Conservation (phyloP, 352 stramenopile species). For the Globisporangium iwayamae region DNA sequence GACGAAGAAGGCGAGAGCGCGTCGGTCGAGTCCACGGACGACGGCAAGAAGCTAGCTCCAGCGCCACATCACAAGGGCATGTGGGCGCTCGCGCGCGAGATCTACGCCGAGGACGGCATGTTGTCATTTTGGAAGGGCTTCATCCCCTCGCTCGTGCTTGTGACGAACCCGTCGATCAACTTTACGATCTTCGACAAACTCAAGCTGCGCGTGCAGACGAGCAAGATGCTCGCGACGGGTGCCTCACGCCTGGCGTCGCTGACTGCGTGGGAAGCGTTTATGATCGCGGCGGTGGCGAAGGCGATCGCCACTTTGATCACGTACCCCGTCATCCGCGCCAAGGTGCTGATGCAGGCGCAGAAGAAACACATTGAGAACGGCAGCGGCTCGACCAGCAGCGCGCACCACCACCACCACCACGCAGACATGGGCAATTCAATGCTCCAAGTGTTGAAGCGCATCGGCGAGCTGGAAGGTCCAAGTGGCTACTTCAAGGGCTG, state of each 20-base stretch:
- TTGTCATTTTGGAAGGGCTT: conserved; percentile 87
- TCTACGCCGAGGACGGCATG: conserved; percentile 69
- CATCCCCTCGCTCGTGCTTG: conserved; percentile 82
- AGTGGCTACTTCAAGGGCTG: conserved; percentile 74
- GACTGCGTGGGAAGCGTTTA: conserved; percentile 72
- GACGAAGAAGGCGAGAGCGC: conserved; percentile 28
- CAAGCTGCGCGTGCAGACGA: conserved; percentile 61
- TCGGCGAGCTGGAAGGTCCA: conserved; percentile 55
- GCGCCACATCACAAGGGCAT: conserved; percentile 32
- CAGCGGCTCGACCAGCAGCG: neutral
- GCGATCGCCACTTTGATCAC: conserved; percentile 80
- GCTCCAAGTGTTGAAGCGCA: conserved; percentile 62
- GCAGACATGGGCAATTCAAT: conserved; percentile 54
- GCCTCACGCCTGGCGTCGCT: conserved; percentile 41
- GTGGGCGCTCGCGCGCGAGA: conserved; percentile 43
- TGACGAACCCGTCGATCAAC: conserved; percentile 88
- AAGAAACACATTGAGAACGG: conserved; percentile 45
- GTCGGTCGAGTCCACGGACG: conserved; percentile 5
- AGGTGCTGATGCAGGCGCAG: conserved; percentile 84
- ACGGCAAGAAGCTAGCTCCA: conserved; percentile 2
- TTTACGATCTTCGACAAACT: conserved; percentile 87
- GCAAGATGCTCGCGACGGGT: conserved; percentile 41
- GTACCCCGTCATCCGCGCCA: conserved; percentile 88
- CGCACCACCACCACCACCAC: conserved; percentile 43
- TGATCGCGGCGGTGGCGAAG: conserved; percentile 80